Percentiles rank a stretch among this genome's conserved stretches.
These are phyloP conservation scores for Globisporangium canariense DNA, from an alignment of 352 stramenopile genomes.

Conservation along the genomic window DNA sequence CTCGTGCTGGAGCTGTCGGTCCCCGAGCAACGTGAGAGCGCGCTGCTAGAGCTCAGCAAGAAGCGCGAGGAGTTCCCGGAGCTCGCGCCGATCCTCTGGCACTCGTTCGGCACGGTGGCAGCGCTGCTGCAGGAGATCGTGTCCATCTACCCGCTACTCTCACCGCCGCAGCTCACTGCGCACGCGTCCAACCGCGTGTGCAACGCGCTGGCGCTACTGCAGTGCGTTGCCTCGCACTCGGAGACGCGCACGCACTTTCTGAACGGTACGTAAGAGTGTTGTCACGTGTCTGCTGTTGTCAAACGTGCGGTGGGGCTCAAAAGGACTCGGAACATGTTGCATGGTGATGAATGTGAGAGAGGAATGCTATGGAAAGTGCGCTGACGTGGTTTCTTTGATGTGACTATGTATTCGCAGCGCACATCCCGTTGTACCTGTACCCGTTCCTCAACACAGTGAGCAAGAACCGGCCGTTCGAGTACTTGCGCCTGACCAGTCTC, in stretches of 20 bases:
- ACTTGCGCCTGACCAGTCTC: constrained; percentile 96
- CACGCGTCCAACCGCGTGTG: constrained; percentile 98
- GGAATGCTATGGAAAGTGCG: neutral
- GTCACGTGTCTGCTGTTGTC: neutral
- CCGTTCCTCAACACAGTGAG: constrained; percentile 98
- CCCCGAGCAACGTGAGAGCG: constrained; percentile 93
- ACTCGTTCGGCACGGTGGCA: constrained; percentile 96
- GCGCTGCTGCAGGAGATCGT: constrained; percentile 98
- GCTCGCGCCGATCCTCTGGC: constrained; percentile 97
- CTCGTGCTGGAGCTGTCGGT: constrained; percentile 94
- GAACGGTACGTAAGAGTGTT: constrained; percentile 50
- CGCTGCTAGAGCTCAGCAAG: constrained; percentile 98
- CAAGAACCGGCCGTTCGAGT: constrained; percentile 99
- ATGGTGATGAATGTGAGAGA: neutral
- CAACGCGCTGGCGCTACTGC: constrained; percentile 97
- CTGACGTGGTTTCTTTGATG: neutral
- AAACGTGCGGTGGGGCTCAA: neutral
- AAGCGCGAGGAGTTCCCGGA: constrained; percentile 97
- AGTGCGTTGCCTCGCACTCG: constrained; percentile 97
- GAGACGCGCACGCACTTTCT: constrained; percentile 97
- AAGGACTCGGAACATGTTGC: neutral
- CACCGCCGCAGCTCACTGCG: constrained; percentile 95
- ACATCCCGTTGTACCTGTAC: constrained; percentile 98
- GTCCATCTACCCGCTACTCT: constrained; percentile 97
- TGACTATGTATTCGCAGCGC: constrained; percentile 42